These are phyloP conservation scores for Naganishia onofrii DNA, from an alignment of 768 basidiomycete genomes.

Conservation along the genomic window DNA sequence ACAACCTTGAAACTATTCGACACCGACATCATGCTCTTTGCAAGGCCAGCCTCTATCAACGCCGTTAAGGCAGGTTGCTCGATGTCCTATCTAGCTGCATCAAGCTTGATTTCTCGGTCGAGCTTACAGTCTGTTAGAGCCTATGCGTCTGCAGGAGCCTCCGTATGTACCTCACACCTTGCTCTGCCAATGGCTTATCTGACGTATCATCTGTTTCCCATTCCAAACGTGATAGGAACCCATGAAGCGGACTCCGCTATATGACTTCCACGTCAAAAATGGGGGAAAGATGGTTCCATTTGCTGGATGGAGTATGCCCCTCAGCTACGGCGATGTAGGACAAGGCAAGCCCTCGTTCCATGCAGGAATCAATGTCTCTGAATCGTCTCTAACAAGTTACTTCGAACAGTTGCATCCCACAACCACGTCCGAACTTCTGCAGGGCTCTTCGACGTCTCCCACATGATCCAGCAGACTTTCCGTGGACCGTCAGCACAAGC, in stretches of 20 bases:
- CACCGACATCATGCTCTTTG: slow-evolving; percentile 4
- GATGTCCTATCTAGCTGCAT: not conserved
- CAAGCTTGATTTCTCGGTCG: not conserved
- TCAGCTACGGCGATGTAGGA: slow-evolving; percentile 76
- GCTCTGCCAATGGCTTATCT: no score
- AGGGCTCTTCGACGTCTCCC: slow-evolving; percentile 93
- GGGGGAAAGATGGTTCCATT: slow-evolving; percentile 95
- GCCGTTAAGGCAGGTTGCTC: slow-evolving; percentile 13
- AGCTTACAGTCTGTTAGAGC: not conserved
- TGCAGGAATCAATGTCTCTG: not conserved
- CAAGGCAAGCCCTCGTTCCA: slow-evolving; percentile 60
- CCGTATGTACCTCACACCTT: not conserved
- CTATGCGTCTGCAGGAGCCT: slow-evolving; percentile 12
- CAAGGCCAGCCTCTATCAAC: slow-evolving; percentile 13
- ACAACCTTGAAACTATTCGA: not conserved
- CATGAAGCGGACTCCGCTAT: slow-evolving; percentile 67
- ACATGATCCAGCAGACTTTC: slow-evolving; percentile 93
- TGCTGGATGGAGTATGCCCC: slow-evolving; percentile 92
- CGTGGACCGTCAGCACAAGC: slow-evolving; percentile 70
- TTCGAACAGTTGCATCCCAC: slow-evolving; percentile 73
- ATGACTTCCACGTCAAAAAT: slow-evolving; percentile 75
- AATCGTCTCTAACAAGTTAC: not conserved
- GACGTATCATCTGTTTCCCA: not conserved
- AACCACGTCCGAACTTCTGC: slow-evolving; percentile 76
- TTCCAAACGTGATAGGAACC: slow-evolving; percentile 45